Conservation (phyloP, 352 stramenopile species). For the Pythium phragmiticola region DNA sequence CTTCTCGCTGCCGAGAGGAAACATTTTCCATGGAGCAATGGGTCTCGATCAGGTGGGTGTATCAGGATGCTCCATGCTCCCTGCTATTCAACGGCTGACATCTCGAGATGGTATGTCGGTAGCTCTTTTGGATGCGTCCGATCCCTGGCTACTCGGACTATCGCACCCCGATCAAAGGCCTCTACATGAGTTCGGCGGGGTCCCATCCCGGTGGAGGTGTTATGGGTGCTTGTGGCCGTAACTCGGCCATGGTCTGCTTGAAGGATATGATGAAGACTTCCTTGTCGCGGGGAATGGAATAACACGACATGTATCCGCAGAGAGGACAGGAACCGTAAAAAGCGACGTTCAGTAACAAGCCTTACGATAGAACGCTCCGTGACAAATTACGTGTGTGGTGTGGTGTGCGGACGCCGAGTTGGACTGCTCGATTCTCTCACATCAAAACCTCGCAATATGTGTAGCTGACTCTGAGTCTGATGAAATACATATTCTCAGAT, state of each 20-base stretch:
- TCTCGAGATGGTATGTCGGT: not conserved
- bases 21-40: slow-evolving; percentile 91
- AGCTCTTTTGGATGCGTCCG: slow-evolving; percentile 88
- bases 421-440: too few relatives aligned
- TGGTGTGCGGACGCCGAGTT: too few relatives aligned
- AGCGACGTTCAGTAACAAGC: too few relatives aligned
- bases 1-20: slow-evolving; percentile 85
- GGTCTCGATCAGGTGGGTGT: slow-evolving; percentile 75
- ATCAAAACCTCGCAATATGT: too few relatives aligned
- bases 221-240: slow-evolving; percentile 88
- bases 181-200: slow-evolving; percentile 87
- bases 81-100: not conserved
- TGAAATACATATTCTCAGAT: too few relatives aligned
- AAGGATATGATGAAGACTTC: slow-evolving; percentile 46
- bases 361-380: too few relatives aligned
- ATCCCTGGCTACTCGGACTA: slow-evolving; percentile 84
- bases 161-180: slow-evolving; percentile 68
- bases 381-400: too few relatives aligned
- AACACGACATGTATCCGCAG: too few relatives aligned
- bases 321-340: too few relatives aligned
- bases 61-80: not conserved
- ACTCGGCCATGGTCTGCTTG: slow-evolving; percentile 73
- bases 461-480: too few relatives aligned
- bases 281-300: too few relatives aligned
- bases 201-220: slow-evolving; percentile 90